Evolutionary conservation across 225 moss, liverwort and hornwort genomes (phyloP).

Genomic region (Antitrichia curtipendula): DNA sequence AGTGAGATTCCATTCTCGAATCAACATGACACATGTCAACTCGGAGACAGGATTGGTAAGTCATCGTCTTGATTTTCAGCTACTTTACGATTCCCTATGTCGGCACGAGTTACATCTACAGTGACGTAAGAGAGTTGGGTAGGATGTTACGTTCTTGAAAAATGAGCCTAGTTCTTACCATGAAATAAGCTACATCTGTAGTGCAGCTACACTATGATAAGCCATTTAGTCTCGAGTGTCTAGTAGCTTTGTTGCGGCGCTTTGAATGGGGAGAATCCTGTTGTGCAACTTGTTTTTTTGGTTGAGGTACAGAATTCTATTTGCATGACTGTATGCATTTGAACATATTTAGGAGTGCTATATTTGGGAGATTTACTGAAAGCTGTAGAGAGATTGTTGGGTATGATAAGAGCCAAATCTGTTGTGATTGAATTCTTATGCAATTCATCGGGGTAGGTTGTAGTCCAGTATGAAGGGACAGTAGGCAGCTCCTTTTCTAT

Average conservation of each 20-base stretch:
- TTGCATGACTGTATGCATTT: neutral
- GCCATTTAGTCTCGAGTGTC: neutral
- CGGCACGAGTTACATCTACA: neutral
- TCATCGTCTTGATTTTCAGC: neutral
- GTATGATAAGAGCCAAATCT: no score
- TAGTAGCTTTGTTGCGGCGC: neutral
- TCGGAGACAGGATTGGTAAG: constrained; percentile 85
- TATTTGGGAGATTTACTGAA: neutral
- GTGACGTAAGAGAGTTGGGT: neutral
- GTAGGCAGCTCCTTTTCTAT: neutral
- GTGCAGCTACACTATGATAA: neutral
- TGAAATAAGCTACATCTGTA: neutral
- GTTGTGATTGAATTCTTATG: neutral
- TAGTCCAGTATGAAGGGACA: neutral
- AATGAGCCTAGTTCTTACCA: neutral
- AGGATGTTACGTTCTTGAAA: no score
- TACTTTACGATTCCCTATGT: neutral
- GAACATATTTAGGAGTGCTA: neutral
- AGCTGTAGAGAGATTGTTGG: neutral
- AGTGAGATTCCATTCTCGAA: constrained; percentile 88
- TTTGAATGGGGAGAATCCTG: neutral
- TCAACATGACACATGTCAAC: constrained; percentile 88
- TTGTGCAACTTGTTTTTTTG: neutral
- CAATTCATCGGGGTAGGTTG: neutral
- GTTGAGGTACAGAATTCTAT: neutral